Evolutionary conservation across 2,329 filamentous ascomycete genomes (phyloP).

Genomic region (Thermomyces lanuginosus): DNA sequence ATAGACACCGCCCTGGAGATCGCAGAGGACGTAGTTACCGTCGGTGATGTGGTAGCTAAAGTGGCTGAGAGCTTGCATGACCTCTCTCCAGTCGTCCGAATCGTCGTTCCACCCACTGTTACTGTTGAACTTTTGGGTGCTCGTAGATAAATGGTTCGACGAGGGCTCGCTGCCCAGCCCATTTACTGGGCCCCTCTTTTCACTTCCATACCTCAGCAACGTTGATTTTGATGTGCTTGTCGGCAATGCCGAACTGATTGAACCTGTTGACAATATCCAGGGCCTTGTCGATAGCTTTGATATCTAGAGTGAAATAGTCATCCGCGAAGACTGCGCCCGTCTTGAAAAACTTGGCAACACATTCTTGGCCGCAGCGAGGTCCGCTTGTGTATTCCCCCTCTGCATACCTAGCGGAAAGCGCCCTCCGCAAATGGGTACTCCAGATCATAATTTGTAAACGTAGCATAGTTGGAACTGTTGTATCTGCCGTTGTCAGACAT

Average conservation of each 20-base stretch:
- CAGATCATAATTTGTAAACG: neutral
- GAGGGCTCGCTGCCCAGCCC: slow-evolving; percentile 1
- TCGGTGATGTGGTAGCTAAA: slow-evolving; percentile 1
- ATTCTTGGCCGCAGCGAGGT: slow-evolving; percentile 1
- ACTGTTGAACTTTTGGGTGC: slow-evolving; percentile 3
- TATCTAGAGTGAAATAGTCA: slow-evolving; percentile 1
- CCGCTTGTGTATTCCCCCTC: slow-evolving; percentile 1
- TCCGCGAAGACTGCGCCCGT: slow-evolving; percentile 1
- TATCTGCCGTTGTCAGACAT: slow-evolving; percentile 2
- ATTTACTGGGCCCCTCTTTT: neutral
- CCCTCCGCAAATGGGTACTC: slow-evolving; percentile 1
- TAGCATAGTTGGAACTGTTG: neutral
- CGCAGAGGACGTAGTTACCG: slow-evolving; percentile 26
- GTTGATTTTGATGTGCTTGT: slow-evolving; percentile 3
- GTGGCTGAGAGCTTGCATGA: slow-evolving; percentile 3
- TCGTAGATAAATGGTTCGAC: slow-evolving; percentile 2
- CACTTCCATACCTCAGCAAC: slow-evolving; percentile 1
- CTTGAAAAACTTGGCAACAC: slow-evolving; percentile 2
- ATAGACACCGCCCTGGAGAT: slow-evolving; percentile 30
- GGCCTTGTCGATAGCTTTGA: slow-evolving; percentile 3
- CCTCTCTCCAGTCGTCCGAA: neutral
- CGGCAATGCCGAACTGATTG: slow-evolving; percentile 1
- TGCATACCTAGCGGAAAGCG: slow-evolving; percentile 3
- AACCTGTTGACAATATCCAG: slow-evolving; percentile 2
- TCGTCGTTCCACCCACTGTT: slow-evolving; percentile 3